Evolutionary conservation across 176 grass and related monocot species (phyloP).

Genomic region (Triticum dicoccoides): DNA sequence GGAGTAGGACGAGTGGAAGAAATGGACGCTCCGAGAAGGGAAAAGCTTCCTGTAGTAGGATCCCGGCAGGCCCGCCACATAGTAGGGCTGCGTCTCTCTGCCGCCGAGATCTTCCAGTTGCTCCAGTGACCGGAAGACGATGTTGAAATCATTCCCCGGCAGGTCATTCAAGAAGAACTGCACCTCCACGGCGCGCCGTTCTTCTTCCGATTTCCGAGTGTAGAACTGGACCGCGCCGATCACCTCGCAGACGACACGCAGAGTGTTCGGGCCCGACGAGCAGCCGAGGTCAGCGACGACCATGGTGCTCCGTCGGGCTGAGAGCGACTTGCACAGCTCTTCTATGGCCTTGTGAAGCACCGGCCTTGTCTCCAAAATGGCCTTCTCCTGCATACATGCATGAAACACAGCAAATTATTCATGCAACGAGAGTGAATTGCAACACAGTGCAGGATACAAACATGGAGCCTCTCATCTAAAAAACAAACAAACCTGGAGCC

Average conservation of each 20-base stretch:
- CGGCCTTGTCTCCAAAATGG: slow-evolving; percentile 12
- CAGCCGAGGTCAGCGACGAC: slow-evolving; percentile 52
- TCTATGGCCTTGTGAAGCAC: slow-evolving; percentile 22
- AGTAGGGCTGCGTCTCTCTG: neutral
- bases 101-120: neutral
- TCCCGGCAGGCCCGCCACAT: slow-evolving; percentile 38
- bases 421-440: neutral
- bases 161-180: slow-evolving; percentile 67
- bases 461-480: too few relatives aligned
- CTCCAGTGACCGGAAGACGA: slow-evolving; percentile 40
- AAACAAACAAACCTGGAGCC: slow-evolving; percentile 3
- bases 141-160: slow-evolving; percentile 52
- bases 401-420: neutral
- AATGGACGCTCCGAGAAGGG: slow-evolving; percentile 38
- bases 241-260: slow-evolving; percentile 33
- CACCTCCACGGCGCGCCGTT: neutral
- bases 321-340: slow-evolving; percentile 15
- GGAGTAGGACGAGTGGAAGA: slow-evolving; percentile 48
- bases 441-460: neutral
- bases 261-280: slow-evolving; percentile 39
- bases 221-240: neutral
- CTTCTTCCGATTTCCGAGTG: too few relatives aligned
- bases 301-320: slow-evolving; percentile 8
- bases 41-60: slow-evolving; percentile 56
- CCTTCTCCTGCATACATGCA: slow-evolving; percentile 34